Percentiles rank a stretch among this genome's conserved stretches.
Evolutionary conservation across 805 yeast genomes (phyloP).

Genomic region (Pichia cabralensis): DNA sequence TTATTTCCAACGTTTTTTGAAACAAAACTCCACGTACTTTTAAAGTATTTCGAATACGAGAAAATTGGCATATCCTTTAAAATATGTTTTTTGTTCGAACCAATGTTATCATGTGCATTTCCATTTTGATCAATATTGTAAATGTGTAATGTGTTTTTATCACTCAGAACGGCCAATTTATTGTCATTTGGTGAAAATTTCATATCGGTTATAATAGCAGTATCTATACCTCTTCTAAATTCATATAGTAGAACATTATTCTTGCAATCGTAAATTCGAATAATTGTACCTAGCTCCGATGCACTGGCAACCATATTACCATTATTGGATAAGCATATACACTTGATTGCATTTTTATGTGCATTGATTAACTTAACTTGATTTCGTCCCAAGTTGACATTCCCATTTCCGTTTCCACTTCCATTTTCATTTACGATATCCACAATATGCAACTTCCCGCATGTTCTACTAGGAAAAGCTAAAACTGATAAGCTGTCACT

Average conservation of each 20-base stretch:
- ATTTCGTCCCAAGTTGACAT: not conserved
- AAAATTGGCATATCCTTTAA: constrained; percentile 52
- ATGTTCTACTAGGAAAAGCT: constrained; percentile 68
- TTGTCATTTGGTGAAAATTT: constrained; percentile 70
- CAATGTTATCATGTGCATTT: not conserved
- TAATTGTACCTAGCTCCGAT: constrained; percentile 71
- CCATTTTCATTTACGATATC: constrained; percentile 38
- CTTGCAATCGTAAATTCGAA: constrained; percentile 60
- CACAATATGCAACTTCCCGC: constrained; percentile 74
- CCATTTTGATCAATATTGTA: constrained; percentile 27
- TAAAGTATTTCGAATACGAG: constrained; percentile 52
- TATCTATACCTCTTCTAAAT: constrained; percentile 83
- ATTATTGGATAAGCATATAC: constrained; percentile 49
- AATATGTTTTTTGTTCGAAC: constrained; percentile 53
- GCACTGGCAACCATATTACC: constrained; percentile 74
- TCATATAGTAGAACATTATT: constrained; percentile 67
- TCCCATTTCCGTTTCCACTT: constrained; percentile 23
- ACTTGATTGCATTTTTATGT: constrained; percentile 57
- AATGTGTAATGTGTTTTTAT: constrained; percentile 82
- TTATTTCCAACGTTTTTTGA: constrained; percentile 44
- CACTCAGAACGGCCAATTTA: constrained; percentile 76
- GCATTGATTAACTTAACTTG: constrained; percentile 52
- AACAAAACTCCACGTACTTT: constrained; percentile 82
- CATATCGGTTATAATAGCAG: constrained; percentile 74
- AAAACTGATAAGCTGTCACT: constrained; percentile 30